phyloP scores from a whole-genome alignment of 768 basidiomycete species.

The Strobilomyces echinocephalus region DNA sequence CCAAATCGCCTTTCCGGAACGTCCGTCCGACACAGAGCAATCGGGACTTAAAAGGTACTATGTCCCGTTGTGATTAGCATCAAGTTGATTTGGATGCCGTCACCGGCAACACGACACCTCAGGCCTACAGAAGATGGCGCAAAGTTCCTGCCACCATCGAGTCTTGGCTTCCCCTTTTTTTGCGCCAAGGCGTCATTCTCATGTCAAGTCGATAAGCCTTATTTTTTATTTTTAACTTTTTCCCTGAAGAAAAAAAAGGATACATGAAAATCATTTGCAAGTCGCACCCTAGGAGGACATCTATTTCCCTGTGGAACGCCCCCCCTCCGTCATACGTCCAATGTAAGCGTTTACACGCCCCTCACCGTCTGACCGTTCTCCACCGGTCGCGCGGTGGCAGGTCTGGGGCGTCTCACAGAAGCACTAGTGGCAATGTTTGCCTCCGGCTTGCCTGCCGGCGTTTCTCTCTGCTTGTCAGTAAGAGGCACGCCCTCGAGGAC shows the following conservation, averaged over 20 bases:
- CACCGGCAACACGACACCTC: not conserved
- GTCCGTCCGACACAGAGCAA: not conserved
- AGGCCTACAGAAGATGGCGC: not conserved
- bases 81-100: not conserved
- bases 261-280: not conserved
- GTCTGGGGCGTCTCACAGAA: constrained; percentile 1
- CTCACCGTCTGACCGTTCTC: not conserved
- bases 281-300: not conserved
- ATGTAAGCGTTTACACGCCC: not conserved
- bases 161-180: not conserved
- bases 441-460: constrained; percentile 7
- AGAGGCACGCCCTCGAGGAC: not conserved
- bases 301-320: not conserved
- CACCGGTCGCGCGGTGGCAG: constrained; percentile 1
- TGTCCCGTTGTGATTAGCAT: not conserved
- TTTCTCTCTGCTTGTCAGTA: not conserved
- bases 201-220: not conserved
- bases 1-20: not conserved
- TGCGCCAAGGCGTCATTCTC: not conserved
- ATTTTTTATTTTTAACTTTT: too few species aligned
- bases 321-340: not conserved
- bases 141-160: not conserved
- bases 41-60: too few species aligned
- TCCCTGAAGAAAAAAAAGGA: not conserved
- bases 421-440: not conserved